Base-by-base conservation (phyloP, 2,329 filamentous ascomycete genomes). In the Orbilia oligospora region DNA sequence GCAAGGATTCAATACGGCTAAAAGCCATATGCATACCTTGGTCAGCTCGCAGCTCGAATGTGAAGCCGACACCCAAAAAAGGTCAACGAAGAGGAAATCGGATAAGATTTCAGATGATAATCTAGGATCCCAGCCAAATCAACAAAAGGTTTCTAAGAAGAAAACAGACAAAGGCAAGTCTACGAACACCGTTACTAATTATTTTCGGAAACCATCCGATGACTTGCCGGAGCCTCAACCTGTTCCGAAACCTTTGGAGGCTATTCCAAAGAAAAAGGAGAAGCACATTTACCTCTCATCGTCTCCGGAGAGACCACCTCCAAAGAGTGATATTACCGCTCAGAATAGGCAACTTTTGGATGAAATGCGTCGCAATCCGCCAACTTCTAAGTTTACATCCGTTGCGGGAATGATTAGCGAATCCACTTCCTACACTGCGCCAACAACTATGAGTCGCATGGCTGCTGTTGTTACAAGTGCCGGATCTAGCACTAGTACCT, bases 1-100 rank as follows among this genome's bases (percentile, higher is more conserved):
- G 68, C 55, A 80, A 12, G 81, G 81, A 18, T 82, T 82, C 49
- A 79, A 69, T 49, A 79, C 80, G 30, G 81, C 81, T 38, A 79
- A 79, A n/a, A 80, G 70, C 24, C 80, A 82, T 56, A 79, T 84
- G 51, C 80, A 82, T 22, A 80, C 81, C 5, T 75, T 85, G 14
- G 82, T 80, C 33, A 81, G 82, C 30, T 81, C 82, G 36, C 81
- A 81, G 2, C 51, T 82, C 6, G 82, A 82, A 30, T 75, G 79
- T 44, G 80, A 81, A 70, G 80, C 81, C 20, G 79, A 80, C 22
- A 16, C 49, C 24, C 63, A 53, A 18, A 73, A 51, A 70, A 64
- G 3, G 27, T 24, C n/a, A 48, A 73, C 51, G 55, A 76, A 76
- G 71, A 80, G 65, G 65, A 77, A 80, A 55, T 68, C 68, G 5